phyloP scores from a whole-genome alignment of 805 yeast genomes.

The Yamadazyma scolyti region DNA sequence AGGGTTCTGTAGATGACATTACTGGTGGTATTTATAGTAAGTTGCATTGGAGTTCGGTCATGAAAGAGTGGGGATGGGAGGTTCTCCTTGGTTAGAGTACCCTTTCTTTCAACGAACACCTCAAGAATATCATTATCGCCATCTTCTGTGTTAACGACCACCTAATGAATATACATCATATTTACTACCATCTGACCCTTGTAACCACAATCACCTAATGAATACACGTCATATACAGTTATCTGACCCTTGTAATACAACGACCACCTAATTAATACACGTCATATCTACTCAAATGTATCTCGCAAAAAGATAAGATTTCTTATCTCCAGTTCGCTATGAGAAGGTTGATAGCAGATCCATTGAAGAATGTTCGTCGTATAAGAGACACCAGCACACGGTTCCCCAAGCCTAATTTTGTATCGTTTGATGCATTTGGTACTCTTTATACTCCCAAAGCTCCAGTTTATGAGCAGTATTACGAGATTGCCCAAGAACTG shows the following conservation, averaged over 20 bases:
- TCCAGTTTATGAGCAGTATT: conserved; percentile 54
- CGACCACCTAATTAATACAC: too few species aligned
- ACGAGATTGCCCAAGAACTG: conserved; percentile 37
- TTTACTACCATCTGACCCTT: too few species aligned
- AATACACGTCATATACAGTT: too few species aligned
- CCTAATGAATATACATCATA: too few species aligned
- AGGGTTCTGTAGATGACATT: conserved; percentile 27
- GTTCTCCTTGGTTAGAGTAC: conserved; percentile 58
- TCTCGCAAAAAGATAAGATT: too few species aligned
- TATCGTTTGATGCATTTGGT: conserved; percentile 68
- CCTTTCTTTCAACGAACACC: too few species aligned
- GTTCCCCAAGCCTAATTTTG: conserved; percentile 42
- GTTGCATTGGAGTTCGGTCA: conserved; percentile 65
- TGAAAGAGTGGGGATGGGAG: conserved; percentile 79
- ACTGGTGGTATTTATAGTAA: conserved; percentile 43
- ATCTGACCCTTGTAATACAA: too few species aligned
- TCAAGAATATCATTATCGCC: too few species aligned
- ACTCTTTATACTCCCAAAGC: conserved; percentile 57
- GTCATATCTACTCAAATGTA: too few species aligned
- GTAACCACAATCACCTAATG: too few species aligned
- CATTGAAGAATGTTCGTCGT: conserved; percentile 20
- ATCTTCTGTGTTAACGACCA: too few species aligned
- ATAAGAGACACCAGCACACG: conserved; percentile 20
- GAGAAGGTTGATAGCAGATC: conserved; percentile 17
- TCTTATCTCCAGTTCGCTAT: too few species aligned